phyloP scores from a whole-genome alignment of 129 eudicot species.

The Deinandra increscens region DNA sequence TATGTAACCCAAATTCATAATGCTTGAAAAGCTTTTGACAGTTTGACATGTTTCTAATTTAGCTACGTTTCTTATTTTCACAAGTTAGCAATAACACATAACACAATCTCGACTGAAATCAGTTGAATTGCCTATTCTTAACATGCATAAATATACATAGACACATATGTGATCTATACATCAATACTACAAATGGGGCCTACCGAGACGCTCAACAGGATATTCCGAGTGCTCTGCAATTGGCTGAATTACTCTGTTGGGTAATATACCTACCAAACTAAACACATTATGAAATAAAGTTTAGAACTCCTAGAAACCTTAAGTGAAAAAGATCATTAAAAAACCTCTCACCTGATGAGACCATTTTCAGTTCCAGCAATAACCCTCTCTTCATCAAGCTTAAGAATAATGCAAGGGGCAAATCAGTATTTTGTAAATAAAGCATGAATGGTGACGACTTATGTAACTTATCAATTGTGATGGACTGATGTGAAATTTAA shows the following conservation, averaged over 20 bases:
- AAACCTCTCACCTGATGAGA: constrained; percentile 61
- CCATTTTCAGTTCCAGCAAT: constrained; percentile 86
- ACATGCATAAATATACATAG: background rate
- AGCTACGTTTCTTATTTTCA: background rate
- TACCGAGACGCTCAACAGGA: constrained; percentile 98
- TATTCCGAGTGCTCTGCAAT: constrained; percentile 96
- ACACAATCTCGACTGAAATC: background rate
- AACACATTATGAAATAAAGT: constrained; percentile 20
- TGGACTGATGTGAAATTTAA: background rate
- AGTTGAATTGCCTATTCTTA: background rate
- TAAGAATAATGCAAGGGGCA: constrained; percentile 1
- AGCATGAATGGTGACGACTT: background rate
- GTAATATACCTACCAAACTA: constrained; percentile 91
- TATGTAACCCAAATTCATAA: background rate
- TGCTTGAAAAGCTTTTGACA: background rate
- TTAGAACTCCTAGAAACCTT: constrained; percentile 13
- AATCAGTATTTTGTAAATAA: background rate
- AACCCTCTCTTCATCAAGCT: constrained; percentile 96
- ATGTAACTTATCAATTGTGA: background rate
- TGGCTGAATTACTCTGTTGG: constrained; percentile 94
- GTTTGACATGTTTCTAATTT: background rate
- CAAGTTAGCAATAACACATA: background rate
- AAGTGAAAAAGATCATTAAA: background rate
- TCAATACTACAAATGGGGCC: constrained; percentile 21
- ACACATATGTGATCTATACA: background rate